These are phyloP conservation scores for Sclerotinia trifoliorum DNA, from an alignment of 2,329 filamentous ascomycete species.

Conservation along the genomic window DNA sequence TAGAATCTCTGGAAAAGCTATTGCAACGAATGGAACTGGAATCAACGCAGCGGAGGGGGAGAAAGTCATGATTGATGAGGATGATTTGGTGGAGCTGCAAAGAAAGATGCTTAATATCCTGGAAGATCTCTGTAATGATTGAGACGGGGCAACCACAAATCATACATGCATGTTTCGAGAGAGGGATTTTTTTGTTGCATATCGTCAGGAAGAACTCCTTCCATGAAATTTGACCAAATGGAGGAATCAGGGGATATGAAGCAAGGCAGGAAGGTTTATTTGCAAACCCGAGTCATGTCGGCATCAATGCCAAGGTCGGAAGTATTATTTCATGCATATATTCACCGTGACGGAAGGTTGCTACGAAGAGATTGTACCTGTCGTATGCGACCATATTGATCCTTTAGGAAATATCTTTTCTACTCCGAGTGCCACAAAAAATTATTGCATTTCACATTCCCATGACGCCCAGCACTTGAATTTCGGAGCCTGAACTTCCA, in stretches of 20 bases:
- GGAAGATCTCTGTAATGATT: constrained; percentile 49
- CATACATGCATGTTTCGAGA: constrained; percentile 1
- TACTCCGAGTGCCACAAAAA: background rate
- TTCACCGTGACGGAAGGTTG: constrained; percentile 20
- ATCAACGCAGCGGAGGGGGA: constrained; percentile 25
- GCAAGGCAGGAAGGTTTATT: background rate
- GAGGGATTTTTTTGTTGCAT: constrained; percentile 23
- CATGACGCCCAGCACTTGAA: background rate
- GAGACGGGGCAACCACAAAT: constrained; percentile 15
- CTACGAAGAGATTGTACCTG: constrained; percentile 1
- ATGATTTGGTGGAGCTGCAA: constrained; percentile 47
- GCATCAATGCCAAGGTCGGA: constrained; percentile 15
- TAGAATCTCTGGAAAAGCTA: constrained; percentile 37
- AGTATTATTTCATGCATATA: constrained; percentile 17
- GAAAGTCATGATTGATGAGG: constrained; percentile 41
- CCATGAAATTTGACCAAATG: constrained; percentile 19
- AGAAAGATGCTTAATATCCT: constrained; percentile 50
- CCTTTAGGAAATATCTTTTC: background rate
- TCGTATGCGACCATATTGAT: background rate
- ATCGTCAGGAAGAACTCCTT: constrained; percentile 23
- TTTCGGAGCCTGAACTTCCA: background rate
- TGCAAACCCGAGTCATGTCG: background rate
- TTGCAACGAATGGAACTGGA: constrained; percentile 12
- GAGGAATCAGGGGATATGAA: background rate
- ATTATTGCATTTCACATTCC: background rate